Evolutionary conservation across 2,329 filamentous ascomycete species (phyloP).

Genomic region (Pezizomycotina sp.): DNA sequence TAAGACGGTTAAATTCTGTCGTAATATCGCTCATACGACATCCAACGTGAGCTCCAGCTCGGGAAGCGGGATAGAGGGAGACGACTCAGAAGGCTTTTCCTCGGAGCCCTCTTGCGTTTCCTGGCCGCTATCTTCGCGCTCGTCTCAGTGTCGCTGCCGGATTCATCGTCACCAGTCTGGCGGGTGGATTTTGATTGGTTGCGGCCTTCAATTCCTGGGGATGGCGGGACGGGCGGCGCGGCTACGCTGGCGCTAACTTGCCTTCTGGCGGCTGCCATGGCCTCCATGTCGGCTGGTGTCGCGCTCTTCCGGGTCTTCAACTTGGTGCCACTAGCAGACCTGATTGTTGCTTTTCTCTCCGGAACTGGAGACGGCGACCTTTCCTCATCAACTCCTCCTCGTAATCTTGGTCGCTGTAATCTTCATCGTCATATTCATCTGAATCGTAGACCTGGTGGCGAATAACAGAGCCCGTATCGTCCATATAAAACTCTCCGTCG

Average conservation of each 20-base stretch:
- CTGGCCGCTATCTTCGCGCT: slow-evolving; percentile 31
- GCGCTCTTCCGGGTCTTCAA: slow-evolving; percentile 79
- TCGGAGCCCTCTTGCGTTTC: slow-evolving; percentile 62
- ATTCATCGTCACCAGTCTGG: slow-evolving; percentile 38
- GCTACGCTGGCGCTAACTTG: slow-evolving; percentile 60
- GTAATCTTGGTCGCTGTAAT: slow-evolving; percentile 19
- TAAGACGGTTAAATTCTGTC: slow-evolving; percentile 83
- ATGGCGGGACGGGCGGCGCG: slow-evolving; percentile 21
- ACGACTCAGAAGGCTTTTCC: slow-evolving; percentile 1
- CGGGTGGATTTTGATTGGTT: slow-evolving; percentile 29
- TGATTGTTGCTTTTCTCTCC: slow-evolving; percentile 73
- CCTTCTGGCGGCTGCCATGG: slow-evolving; percentile 74
- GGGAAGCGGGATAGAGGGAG: slow-evolving; percentile 18
- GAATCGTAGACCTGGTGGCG: slow-evolving; percentile 47
- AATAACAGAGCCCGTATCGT: slow-evolving; percentile 63
- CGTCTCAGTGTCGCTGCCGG: slow-evolving; percentile 17
- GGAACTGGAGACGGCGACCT: slow-evolving; percentile 46
- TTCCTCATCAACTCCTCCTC: slow-evolving; percentile 20
- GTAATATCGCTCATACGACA: slow-evolving; percentile 52
- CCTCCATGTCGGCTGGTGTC: slow-evolving; percentile 64
- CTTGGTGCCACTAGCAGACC: slow-evolving; percentile 60
- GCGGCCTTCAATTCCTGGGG: slow-evolving; percentile 6
- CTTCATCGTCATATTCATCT: slow-evolving; percentile 28
- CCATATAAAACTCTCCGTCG: slow-evolving; percentile 34
- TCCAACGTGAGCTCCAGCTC: slow-evolving; percentile 55